Percentiles rank a stretch among this genome's conserved stretches.
Evolutionary conservation across 2,329 filamentous ascomycete species (phyloP).

Genomic region (Fulvia fulva): DNA sequence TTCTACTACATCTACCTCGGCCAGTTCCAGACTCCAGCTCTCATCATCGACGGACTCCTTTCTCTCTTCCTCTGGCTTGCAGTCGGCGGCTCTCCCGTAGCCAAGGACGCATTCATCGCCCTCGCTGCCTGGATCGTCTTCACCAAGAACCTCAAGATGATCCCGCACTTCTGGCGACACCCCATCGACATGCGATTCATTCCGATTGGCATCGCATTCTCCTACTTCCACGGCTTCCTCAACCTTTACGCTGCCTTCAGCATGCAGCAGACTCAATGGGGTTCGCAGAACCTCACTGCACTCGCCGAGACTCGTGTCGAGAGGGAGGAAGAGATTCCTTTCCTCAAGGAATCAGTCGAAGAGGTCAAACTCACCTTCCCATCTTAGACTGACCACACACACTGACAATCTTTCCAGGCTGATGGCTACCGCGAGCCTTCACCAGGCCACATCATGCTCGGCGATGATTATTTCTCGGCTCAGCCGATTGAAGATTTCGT

Average conservation of each 20-base stretch:
- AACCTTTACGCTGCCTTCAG: conserved; percentile 56
- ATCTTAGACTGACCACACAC: neutral
- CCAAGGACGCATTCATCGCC: conserved; percentile 5
- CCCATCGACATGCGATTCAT: conserved; percentile 52
- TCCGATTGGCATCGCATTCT: conserved; percentile 51
- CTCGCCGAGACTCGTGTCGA: conserved; percentile 19
- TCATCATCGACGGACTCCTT: conserved; percentile 50
- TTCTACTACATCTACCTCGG: conserved; percentile 55
- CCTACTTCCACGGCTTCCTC: conserved; percentile 55
- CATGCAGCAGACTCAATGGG: conserved; percentile 31
- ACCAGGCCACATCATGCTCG: conserved; percentile 12
- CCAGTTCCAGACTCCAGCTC: conserved; percentile 53
- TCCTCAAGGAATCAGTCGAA: conserved; percentile 16
- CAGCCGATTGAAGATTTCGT: neutral
- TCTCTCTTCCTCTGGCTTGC: conserved; percentile 33
- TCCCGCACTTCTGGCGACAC: conserved; percentile 50
- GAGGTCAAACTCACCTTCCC: neutral
- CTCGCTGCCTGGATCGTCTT: conserved; percentile 47
- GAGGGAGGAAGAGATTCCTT: conserved; percentile 15
- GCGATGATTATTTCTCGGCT: conserved; percentile 19
- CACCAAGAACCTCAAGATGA: conserved; percentile 57
- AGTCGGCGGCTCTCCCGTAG: conserved; percentile 12
- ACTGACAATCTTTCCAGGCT: conserved; percentile 7
- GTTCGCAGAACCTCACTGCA: conserved; percentile 24
- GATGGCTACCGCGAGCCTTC: conserved; percentile 13